Base-by-base conservation (phyloP, 371 early-diverging fungal genomes). In the Lichtheimia corymbifera region DNA sequence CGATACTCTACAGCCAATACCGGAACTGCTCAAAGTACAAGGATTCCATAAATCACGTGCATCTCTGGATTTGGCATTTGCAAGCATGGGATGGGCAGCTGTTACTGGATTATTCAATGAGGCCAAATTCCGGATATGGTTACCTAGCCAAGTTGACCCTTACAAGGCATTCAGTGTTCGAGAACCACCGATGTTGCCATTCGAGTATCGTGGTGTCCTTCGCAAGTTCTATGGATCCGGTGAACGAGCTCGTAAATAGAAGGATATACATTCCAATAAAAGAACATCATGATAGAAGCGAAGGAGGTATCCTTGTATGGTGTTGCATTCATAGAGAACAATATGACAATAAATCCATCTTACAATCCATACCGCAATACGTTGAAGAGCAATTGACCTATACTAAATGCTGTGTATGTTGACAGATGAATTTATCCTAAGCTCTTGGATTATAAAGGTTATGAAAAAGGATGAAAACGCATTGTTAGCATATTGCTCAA, bases 31-130 rank as follows among this genome's bases (percentile, higher is more conserved):
- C 1, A 54, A 47, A 24, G 77, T 84, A 14, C 67, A 66, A 44
- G 84, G 88, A n/a, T 41, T 52, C 0, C 84, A 84, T 60, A 62
- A 61, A 4, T 63, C 73, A 15, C 77, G 78, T 50, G 86, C 87
- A 3, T 66, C 80, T 1, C 62, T 79, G 15, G 90, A 90, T 55
- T 68, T 90, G 15, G 83, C 80, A 14, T 84, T 88, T 76, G 72
- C 86, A 3, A 85, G 90, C 41, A 63, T 84, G n/a, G 90, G 90
- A 11, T 90, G 90, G 90, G 61, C 86, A 14, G 77, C 89, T 11
- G 58, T 90, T 24, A 71, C 82, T 4, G 89, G 90, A 15, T 55
- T 58, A 45, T 84, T 84, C 65, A 67, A 74, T 9, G 22, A 64
- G 4, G 87, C 85, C 2, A 71, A 64, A 28, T 71, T 87, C 40